phyloP scores from a whole-genome alignment of 2,329 filamentous ascomycete species.

The Pleurostoma richardsiae region DNA sequence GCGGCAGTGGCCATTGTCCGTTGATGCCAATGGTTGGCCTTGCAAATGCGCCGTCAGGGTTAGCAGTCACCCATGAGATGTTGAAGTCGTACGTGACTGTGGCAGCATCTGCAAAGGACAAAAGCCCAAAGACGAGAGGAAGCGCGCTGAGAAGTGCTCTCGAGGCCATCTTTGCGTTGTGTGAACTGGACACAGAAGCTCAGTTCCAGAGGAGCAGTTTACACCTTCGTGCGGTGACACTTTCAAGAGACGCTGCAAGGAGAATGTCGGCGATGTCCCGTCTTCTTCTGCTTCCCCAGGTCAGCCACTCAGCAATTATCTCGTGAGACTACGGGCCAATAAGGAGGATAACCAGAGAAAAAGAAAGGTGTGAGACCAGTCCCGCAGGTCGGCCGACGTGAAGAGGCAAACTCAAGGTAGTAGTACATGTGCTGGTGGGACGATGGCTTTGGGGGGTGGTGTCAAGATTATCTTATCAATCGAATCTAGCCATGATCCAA shows the following conservation, averaged over 20 bases:
- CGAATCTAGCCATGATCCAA: not conserved
- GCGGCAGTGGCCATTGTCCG: constrained; percentile 67
- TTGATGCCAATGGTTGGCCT: constrained; percentile 75
- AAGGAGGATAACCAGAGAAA: too few relatives aligned
- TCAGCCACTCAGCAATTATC: too few relatives aligned
- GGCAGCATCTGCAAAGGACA: constrained; percentile 1
- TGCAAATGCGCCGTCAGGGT: constrained; percentile 62
- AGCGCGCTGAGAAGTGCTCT: not conserved
- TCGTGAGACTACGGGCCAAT: too few relatives aligned
- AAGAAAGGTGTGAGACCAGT: too few relatives aligned
- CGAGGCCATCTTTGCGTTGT: not conserved
- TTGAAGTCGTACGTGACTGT: constrained; percentile 34
- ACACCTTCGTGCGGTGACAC: too few relatives aligned
- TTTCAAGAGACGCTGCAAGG: too few relatives aligned
- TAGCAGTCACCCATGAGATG: constrained; percentile 65
- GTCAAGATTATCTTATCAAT: constrained; percentile 6
- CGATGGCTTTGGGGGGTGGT: not conserved
- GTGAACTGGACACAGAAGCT: too few relatives aligned
- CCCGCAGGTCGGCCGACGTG: too few relatives aligned
- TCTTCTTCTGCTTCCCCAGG: too few relatives aligned
- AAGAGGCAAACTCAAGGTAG: too few relatives aligned
- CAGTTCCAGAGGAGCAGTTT: too few relatives aligned
- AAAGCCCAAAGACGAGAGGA: not conserved
- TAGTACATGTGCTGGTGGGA: not conserved
- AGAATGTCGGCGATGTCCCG: too few relatives aligned